A percentile compares a stretch with the other conserved stretches of the same genome.
Evolutionary conservation across 1,284 basidiomycete species (phyloP).

Genomic region (Tremellales sp.): DNA sequence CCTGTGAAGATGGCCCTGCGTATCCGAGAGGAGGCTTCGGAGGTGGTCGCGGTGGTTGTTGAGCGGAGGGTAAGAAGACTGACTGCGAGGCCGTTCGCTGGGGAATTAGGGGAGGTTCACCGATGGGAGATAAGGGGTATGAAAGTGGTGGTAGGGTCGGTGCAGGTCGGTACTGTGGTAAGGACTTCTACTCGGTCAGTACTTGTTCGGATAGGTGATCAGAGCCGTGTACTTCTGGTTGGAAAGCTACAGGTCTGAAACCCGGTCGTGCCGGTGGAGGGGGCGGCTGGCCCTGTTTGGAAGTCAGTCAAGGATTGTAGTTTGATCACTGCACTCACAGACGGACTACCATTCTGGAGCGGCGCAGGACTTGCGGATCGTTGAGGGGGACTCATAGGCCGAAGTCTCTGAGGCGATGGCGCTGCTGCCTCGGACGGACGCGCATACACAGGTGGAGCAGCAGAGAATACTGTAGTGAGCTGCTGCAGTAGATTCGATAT

Average conservation of each 20-base stretch:
- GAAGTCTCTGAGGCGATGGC: conserved; percentile 1
- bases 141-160: conserved; percentile 25
- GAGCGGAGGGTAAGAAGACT: not conserved
- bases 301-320: not conserved
- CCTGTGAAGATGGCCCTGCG: not conserved
- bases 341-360: conserved; percentile 1
- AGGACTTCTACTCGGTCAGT: conserved; percentile 9
- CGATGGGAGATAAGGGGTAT: conserved; percentile 6
- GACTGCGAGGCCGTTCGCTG: not conserved
- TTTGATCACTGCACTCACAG: not conserved
- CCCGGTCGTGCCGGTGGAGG: conserved; percentile 31
- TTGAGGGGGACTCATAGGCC: conserved; percentile 4
- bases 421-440: conserved; percentile 55
- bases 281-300: conserved; percentile 24
- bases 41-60: not conserved
- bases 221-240: conserved; percentile 2
- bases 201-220: not conserved
- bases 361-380: not conserved
- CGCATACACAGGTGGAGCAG: conserved; percentile 84
- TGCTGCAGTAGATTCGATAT: conserved; percentile 35
- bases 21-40: conserved; percentile 23
- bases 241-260: conserved; percentile 7
- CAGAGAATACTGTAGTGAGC: conserved; percentile 65
- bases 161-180: conserved; percentile 32
- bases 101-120: too few relatives aligned